These are phyloP conservation scores for Mrakia blollopis DNA, from an alignment of 768 basidiomycete species.

Conservation along the genomic window DNA sequence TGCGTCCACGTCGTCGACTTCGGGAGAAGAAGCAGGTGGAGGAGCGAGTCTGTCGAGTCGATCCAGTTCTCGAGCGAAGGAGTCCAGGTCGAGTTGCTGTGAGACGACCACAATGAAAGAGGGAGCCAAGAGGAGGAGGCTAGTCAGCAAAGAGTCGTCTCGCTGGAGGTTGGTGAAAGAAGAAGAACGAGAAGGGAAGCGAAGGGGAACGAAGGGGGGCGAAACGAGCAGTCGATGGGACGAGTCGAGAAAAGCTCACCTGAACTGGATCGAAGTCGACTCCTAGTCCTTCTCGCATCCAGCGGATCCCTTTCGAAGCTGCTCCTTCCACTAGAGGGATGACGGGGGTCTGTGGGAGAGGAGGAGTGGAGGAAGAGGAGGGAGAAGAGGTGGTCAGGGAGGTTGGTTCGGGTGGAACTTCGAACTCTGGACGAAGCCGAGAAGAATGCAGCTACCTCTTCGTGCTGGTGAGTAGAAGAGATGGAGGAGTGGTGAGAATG, in stretches of 20 bases:
- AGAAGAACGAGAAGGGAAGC: not conserved
- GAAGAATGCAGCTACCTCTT: too few relatives aligned
- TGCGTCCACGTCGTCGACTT: too few relatives aligned
- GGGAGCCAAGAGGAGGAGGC: not conserved
- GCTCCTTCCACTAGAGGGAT: not conserved
- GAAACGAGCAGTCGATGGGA: not conserved
- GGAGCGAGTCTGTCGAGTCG: not conserved
- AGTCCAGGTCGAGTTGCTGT: not conserved
- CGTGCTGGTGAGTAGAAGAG: not conserved
- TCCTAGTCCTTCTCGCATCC: not conserved
- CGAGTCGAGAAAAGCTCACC: not conserved
- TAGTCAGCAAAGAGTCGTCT: not conserved
- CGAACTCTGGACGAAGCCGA: not conserved
- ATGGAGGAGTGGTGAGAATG: not conserved
- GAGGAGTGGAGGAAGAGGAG: not conserved
- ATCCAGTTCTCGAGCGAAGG: constrained; percentile 4
- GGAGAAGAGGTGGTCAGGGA: not conserved
- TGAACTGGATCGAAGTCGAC: not conserved
- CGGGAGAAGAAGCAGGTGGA: not conserved
- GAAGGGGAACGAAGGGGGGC: not conserved
- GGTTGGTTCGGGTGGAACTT: not conserved
- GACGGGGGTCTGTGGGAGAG: not conserved
- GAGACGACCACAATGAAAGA: not conserved
- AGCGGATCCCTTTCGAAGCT: not conserved
- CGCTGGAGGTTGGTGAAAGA: not conserved